These are phyloP conservation scores for Borealophlyctis nickersoniae DNA, from an alignment of 192 early-diverging fungal species.

Conservation along the genomic window DNA sequence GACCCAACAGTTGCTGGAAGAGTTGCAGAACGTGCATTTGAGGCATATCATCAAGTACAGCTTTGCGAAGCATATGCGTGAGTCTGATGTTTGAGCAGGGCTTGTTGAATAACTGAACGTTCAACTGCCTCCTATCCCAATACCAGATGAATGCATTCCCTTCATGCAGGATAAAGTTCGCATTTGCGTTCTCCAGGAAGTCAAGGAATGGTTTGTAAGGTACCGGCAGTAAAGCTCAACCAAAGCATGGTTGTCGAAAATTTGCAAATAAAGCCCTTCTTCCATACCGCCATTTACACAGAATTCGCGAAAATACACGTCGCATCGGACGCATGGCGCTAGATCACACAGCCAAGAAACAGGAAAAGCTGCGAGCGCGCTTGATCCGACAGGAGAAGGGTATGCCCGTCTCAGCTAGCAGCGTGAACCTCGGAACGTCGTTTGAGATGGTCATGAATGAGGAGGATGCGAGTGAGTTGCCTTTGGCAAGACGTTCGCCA, in stretches of 20 bases:
- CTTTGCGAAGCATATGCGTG: slow-evolving; percentile 82
- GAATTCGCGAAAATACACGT: slow-evolving; percentile 77
- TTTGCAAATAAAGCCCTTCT: too few species aligned
- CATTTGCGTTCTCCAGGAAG: slow-evolving; percentile 76
- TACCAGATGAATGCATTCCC: slow-evolving; percentile 78
- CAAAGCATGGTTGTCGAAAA: too few species aligned
- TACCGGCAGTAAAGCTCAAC: slow-evolving; percentile 22
- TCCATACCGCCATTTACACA: slow-evolving; percentile 30
- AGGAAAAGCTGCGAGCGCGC: slow-evolving; percentile 13
- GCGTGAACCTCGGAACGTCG: slow-evolving; percentile 21
- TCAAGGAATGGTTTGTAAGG: slow-evolving; percentile 91
- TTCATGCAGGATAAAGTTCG: slow-evolving; percentile 85
- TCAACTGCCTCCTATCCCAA: too few species aligned
- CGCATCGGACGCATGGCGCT: slow-evolving; percentile 82
- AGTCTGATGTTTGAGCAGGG: too few species aligned
- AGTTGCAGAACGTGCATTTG: slow-evolving; percentile 69
- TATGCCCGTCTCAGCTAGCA: slow-evolving; percentile 21
- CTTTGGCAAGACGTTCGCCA: too few species aligned
- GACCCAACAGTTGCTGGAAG: slow-evolving; percentile 70
- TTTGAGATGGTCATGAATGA: slow-evolving; percentile 68
- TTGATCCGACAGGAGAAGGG: neutral
- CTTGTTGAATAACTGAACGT: too few species aligned
- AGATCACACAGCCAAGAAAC: slow-evolving; percentile 36
- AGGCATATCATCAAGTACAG: slow-evolving; percentile 71
- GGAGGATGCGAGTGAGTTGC: slow-evolving; percentile 64